These are phyloP conservation scores for Aspergillus arachidicola DNA, from an alignment of 2,329 filamentous ascomycete species.

Conservation along the genomic window DNA sequence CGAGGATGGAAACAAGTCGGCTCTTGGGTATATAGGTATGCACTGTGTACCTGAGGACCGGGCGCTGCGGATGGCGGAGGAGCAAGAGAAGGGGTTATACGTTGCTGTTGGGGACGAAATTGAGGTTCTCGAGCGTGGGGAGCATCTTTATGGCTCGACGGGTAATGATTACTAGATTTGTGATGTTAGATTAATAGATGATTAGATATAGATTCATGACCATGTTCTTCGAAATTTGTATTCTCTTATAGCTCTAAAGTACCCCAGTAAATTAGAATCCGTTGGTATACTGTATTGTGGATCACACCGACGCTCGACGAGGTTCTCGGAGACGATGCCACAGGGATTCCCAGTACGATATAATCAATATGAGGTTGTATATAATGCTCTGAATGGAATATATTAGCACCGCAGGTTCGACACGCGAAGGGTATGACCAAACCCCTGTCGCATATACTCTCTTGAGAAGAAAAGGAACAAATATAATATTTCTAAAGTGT, in stretches of 20 bases:
- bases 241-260: too few species aligned
- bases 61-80: slow-evolving; percentile 16
- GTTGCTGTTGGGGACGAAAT: slow-evolving; percentile 24
- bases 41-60: slow-evolving; percentile 27
- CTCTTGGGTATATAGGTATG: slow-evolving; percentile 27
- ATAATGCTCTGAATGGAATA: too few species aligned
- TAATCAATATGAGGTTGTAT: too few species aligned
- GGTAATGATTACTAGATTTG: slow-evolving; percentile 20
- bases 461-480: background rate
- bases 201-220: background rate
- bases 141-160: slow-evolving; percentile 25
- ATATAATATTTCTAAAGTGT: background rate
- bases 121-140: slow-evolving; percentile 23
- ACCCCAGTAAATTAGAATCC: background rate
- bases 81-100: slow-evolving; percentile 14
- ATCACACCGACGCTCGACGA: too few species aligned
- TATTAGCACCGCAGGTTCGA: too few species aligned
- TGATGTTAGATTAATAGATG: background rate
- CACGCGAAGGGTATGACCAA: too few species aligned
- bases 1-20: slow-evolving; percentile 21
- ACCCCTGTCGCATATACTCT: too few species aligned
- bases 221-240: background rate
- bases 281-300: too few species aligned
- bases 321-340: background rate
- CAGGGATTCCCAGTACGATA: background rate